Conservation (phyloP, 2,329 filamentous ascomycete species). For the Epichloe elymi region DNA sequence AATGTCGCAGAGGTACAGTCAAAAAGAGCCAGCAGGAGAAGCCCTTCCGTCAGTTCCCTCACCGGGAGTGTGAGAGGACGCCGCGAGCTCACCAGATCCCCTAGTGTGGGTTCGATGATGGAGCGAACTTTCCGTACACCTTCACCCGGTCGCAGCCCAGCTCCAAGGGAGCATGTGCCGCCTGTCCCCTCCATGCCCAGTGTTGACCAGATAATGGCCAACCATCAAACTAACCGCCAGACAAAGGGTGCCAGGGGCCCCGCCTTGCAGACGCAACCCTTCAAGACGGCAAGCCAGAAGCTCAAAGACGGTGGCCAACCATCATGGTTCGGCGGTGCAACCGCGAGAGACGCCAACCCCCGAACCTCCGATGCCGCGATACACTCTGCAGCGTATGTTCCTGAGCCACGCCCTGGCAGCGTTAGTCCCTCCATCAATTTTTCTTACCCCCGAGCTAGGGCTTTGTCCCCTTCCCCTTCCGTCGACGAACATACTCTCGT, state of each 20-base stretch:
- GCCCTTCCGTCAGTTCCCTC: conserved; percentile 57
- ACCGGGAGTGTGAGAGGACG: conserved; percentile 31
- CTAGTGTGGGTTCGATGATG: conserved; percentile 72
- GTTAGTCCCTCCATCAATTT: conserved; percentile 45
- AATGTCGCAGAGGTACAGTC: conserved; percentile 75
- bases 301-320: conserved; percentile 25
- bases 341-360: conserved; percentile 32
- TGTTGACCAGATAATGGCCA: conserved; percentile 19
- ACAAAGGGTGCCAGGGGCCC: conserved; percentile 24
- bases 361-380: conserved; percentile 31
- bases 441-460: conserved; percentile 38
- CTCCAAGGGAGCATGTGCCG: conserved; percentile 36
- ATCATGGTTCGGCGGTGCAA: conserved; percentile 37
- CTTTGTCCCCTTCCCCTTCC: conserved; percentile 18
- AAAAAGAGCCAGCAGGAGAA: conserved; percentile 67
- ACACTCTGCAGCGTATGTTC: conserved; percentile 15
- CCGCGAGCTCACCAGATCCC: conserved; percentile 44
- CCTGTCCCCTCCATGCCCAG: conserved; percentile 65
- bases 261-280: conserved; percentile 33
- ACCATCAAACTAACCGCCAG: conserved; percentile 10
- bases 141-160: conserved; percentile 40
- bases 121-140: conserved; percentile 76
- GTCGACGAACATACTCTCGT: conserved; percentile 33
- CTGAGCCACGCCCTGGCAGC: conserved; percentile 26
- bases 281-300: conserved; percentile 41